Evolutionary conservation across 768 basidiomycete species (phyloP).

Genomic region (Dioszegia hungarica): DNA sequence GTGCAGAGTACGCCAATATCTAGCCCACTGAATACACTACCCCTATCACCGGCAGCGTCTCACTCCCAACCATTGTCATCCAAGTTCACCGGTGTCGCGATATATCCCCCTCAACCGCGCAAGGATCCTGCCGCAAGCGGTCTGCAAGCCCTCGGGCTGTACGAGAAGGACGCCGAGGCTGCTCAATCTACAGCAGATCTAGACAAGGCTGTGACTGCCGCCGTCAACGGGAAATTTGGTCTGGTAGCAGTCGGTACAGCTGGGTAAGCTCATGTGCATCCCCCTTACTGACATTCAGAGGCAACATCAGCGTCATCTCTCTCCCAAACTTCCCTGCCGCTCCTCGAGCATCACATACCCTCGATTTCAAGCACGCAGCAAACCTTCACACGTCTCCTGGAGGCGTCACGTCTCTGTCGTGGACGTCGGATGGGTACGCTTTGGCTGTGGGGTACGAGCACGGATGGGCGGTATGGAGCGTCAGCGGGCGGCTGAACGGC

Average conservation of each 20-base stretch:
- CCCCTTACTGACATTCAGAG: slow-evolving; percentile 51
- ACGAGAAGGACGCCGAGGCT: background rate
- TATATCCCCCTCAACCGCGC: background rate
- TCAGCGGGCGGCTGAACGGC: slow-evolving; percentile 79
- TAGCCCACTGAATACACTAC: background rate
- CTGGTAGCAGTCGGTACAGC: slow-evolving; percentile 72
- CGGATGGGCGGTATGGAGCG: slow-evolving; percentile 87
- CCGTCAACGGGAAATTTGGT: slow-evolving; percentile 75
- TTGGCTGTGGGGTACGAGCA: slow-evolving; percentile 84
- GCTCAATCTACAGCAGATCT: background rate
- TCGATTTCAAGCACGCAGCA: slow-evolving; percentile 44
- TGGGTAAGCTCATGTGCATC: slow-evolving; percentile 52
- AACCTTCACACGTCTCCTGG: slow-evolving; percentile 38
- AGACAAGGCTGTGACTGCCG: slow-evolving; percentile 48
- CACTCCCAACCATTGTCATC: background rate
- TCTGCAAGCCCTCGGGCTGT: background rate
- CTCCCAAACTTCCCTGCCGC: slow-evolving; percentile 64
- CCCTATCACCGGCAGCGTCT: background rate
- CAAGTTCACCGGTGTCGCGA: background rate
- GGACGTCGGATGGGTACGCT: slow-evolving; percentile 94
- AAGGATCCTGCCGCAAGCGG: background rate
- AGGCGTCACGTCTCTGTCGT: slow-evolving; percentile 57
- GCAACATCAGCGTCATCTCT: slow-evolving; percentile 62
- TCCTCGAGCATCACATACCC: slow-evolving; percentile 59
- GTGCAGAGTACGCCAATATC: background rate